Percentiles rank a stretch among this genome's conserved stretches.
phyloP scores from a whole-genome alignment of 2,329 filamentous ascomycete species.

The Claviceps maximensis region DNA sequence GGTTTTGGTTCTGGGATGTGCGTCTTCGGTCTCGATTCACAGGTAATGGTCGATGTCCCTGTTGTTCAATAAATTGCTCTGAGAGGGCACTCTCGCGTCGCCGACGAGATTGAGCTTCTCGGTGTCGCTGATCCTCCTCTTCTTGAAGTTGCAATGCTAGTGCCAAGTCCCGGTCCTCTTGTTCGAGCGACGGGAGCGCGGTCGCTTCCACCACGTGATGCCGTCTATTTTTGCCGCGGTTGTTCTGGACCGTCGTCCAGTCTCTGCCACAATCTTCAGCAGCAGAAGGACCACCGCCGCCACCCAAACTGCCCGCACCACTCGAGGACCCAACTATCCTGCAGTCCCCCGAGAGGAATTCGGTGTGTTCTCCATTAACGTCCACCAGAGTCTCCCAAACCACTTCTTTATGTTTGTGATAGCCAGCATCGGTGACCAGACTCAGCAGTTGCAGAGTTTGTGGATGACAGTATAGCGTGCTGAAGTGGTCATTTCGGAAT shows the following conservation, averaged over 20 bases:
- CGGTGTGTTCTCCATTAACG: conserved; percentile 67
- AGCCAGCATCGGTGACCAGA: conserved; percentile 86
- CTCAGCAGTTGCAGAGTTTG: conserved; percentile 62
- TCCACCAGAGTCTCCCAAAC: conserved; percentile 93
- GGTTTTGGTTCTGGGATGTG: neutral
- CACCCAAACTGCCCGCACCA: conserved; percentile 9
- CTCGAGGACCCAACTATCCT: conserved; percentile 59
- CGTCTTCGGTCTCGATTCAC: conserved; percentile 12
- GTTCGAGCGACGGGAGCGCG: conserved; percentile 35
- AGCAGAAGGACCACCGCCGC: conserved; percentile 7
- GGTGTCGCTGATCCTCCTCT: conserved; percentile 73
- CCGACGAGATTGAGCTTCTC: conserved; percentile 49
- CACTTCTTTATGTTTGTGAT: conserved; percentile 74
- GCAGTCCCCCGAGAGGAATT: conserved; percentile 87
- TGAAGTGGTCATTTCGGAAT: conserved; percentile 96
- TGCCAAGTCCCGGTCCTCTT: conserved; percentile 79
- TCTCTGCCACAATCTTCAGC: conserved; percentile 19
- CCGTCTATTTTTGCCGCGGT: conserved; percentile 16
- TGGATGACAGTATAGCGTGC: conserved; percentile 82
- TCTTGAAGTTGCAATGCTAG: conserved; percentile 88
- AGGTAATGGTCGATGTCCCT: conserved; percentile 28
- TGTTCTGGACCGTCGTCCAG: conserved; percentile 42
- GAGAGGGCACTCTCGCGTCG: conserved; percentile 54
- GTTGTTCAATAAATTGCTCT: conserved; percentile 56
- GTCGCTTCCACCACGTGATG: conserved; percentile 15